Evolutionary conservation across 2,329 filamentous ascomycete genomes (phyloP).

Genomic region (Coniochaeta pulveracea): DNA sequence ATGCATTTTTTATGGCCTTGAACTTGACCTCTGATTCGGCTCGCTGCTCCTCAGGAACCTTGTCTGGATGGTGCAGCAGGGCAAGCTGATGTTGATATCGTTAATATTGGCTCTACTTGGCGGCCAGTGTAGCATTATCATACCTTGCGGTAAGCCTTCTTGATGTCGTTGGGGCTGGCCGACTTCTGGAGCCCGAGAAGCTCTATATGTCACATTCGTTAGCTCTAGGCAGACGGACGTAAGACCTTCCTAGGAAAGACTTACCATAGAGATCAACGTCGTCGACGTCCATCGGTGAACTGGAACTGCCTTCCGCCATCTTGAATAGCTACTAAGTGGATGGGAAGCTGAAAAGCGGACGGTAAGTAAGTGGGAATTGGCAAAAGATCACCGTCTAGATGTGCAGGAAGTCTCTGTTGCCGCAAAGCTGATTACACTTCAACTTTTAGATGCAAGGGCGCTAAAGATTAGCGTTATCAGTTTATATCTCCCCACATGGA

Average conservation of each 20-base stretch:
- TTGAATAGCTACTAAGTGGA: constrained; percentile 4
- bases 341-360: no score
- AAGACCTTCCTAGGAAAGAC: constrained; percentile 5
- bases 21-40: constrained; percentile 82
- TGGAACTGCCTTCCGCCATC: constrained; percentile 13
- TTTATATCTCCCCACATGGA: no score
- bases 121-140: constrained; percentile 11
- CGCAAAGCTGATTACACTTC: constrained; percentile 1
- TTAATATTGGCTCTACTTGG: constrained; percentile 7
- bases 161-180: constrained; percentile 72
- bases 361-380: no score
- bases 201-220: constrained; percentile 35
- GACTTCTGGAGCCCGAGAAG: constrained; percentile 64
- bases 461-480: constrained; percentile 3
- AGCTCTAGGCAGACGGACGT: background rate
- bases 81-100: constrained; percentile 49
- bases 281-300: constrained; percentile 19
- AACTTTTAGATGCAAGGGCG: background rate
- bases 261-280: constrained; percentile 48
- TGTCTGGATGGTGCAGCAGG: constrained; percentile 85
- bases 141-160: constrained; percentile 94
- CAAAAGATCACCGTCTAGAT: background rate
- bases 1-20: constrained; percentile 86
- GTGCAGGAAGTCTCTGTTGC: constrained; percentile 4
- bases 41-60: constrained; percentile 78